Percentiles rank a stretch among this genome's conserved stretches.
phyloP scores from a whole-genome alignment of 805 yeast genomes.

The Teunomyces cretensis region DNA sequence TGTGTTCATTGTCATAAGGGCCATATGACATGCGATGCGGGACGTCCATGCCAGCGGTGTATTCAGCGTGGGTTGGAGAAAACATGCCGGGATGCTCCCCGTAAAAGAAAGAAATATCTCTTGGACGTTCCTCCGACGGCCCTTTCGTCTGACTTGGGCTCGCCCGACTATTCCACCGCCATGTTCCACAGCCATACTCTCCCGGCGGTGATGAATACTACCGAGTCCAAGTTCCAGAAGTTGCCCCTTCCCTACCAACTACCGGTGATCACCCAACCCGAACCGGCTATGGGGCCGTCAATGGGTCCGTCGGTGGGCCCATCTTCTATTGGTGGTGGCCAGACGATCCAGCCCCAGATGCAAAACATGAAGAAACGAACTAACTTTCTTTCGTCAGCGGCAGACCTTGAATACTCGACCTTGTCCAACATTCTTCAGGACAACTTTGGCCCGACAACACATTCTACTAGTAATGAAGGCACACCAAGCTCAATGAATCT shows the following conservation, averaged over 20 bases:
- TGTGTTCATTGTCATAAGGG: slow-evolving; percentile 89
- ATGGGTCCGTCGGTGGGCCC: neutral
- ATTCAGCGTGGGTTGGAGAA: slow-evolving; percentile 61
- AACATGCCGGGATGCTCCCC: slow-evolving; percentile 84
- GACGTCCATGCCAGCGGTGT: slow-evolving; percentile 83
- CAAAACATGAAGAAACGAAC: slow-evolving; percentile 23
- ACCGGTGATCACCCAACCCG: slow-evolving; percentile 1
- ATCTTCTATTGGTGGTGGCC: neutral
- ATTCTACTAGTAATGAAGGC: slow-evolving; percentile 34
- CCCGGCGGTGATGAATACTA: neutral
- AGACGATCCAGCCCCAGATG: neutral
- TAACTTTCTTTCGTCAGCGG: slow-evolving; percentile 66
- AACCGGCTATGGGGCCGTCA: neutral
- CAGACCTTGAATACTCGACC: slow-evolving; percentile 70
- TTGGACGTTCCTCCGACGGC: slow-evolving; percentile 51
- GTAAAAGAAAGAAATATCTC: slow-evolving; percentile 81
- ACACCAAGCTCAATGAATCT: slow-evolving; percentile 36
- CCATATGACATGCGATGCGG: slow-evolving; percentile 88
- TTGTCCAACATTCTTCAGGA: slow-evolving; percentile 63
- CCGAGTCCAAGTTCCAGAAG: slow-evolving; percentile 1
- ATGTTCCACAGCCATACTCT: slow-evolving; percentile 1
- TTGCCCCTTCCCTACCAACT: slow-evolving; percentile 1
- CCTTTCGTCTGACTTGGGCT: neutral
- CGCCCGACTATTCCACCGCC: neutral
- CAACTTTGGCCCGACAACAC: slow-evolving; percentile 27